Conservation (phyloP, 768 basidiomycete genomes). For the Baorangia bicolor region DNA sequence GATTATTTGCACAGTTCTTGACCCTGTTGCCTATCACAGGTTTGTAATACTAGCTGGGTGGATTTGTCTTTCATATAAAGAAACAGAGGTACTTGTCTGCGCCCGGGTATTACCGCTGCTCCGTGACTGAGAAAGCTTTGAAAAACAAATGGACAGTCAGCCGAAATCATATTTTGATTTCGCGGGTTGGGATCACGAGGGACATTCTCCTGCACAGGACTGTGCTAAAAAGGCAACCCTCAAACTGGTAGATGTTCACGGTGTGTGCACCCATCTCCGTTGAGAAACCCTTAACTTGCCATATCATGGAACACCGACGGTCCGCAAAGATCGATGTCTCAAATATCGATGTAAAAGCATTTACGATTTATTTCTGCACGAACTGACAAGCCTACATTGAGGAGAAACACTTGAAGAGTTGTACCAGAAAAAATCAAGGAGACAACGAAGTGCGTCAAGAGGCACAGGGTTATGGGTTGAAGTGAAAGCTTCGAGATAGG, state of each 20-base stretch:
- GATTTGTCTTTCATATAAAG: constrained; percentile 9
- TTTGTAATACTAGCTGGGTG: constrained; percentile 11
- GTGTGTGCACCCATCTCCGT: constrained; percentile 1
- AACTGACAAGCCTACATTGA: neutral
- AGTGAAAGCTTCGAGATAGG: constrained; percentile 1
- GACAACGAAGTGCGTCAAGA: neutral
- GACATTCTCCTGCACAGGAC: neutral
- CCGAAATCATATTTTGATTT: constrained; percentile 14
- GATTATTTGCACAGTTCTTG: constrained; percentile 18
- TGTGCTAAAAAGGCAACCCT: constrained; percentile 8
- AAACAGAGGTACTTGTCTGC: constrained; percentile 2
- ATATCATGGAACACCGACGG: constrained; percentile 2
- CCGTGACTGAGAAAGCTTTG: constrained; percentile 2
- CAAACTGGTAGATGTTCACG: neutral
- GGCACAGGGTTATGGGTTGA: constrained; percentile 2
- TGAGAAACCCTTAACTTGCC: neutral
- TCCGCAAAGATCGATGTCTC: neutral
- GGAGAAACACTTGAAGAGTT: neutral
- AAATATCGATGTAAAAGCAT: neutral
- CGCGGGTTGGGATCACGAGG: constrained; percentile 12
- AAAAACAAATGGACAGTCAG: constrained; percentile 4
- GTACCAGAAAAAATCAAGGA: neutral
- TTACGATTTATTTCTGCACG: neutral
- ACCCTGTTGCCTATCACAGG: constrained; percentile 30
- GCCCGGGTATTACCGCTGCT: constrained; percentile 10